These are phyloP conservation scores for Curvularia sp. DNA, from an alignment of 2,329 filamentous ascomycete species.

Conservation along the genomic window DNA sequence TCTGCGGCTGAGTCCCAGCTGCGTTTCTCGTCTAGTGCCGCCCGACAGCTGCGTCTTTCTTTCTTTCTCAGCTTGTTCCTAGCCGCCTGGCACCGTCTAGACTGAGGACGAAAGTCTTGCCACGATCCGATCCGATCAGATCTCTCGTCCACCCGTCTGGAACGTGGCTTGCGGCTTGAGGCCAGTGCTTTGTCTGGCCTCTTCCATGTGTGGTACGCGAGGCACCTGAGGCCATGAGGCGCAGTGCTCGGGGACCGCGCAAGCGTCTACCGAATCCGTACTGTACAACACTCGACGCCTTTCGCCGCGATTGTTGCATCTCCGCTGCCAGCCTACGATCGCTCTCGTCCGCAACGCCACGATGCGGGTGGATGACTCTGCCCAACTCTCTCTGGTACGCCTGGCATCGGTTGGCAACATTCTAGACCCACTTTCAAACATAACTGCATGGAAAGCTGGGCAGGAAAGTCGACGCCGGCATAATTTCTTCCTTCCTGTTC, in stretches of 20 bases:
- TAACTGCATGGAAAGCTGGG: constrained; percentile 1
- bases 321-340: neutral
- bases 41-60: neutral
- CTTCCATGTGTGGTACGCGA: neutral
- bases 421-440: neutral
- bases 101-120: neutral
- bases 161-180: constrained; percentile 5
- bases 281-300: neutral
- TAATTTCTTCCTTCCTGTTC: constrained; percentile 11
- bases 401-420: neutral
- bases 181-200: constrained; percentile 4
- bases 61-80: constrained; percentile 10
- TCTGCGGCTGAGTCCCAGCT: neutral
- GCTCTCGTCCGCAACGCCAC: neutral
- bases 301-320: neutral
- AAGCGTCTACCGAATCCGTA: neutral
- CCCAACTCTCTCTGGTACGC: neutral
- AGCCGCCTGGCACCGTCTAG: constrained; percentile 6
- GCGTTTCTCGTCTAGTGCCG: neutral
- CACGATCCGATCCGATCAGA: constrained; percentile 10
- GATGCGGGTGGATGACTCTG: neutral
- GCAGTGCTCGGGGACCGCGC: constrained; percentile 1
- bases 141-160: constrained; percentile 4
- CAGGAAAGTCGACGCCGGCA: neutral
- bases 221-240: constrained; percentile 7